phyloP scores from a whole-genome alignment of 805 yeast genomes.

The Lachancea kluyveri region DNA sequence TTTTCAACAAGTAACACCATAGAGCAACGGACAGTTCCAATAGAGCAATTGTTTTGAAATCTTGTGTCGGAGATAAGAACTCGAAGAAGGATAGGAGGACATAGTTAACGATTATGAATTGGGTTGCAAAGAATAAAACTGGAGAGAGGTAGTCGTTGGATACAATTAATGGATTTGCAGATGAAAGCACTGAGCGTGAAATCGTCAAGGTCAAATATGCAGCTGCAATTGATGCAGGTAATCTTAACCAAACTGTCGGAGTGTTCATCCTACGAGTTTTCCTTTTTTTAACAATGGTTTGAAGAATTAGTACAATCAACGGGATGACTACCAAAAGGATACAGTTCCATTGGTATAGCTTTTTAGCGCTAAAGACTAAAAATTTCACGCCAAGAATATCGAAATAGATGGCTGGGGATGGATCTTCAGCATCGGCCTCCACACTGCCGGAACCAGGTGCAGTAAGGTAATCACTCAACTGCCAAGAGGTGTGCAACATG shows the following conservation, averaged over 20 bases:
- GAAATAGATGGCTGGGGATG: conserved; percentile 51
- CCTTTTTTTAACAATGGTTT: conserved; percentile 42
- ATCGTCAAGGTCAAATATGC: conserved; percentile 36
- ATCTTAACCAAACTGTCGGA: conserved; percentile 39
- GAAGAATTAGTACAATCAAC: conserved; percentile 39
- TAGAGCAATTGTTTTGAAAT: conserved; percentile 52
- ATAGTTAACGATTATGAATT: conserved; percentile 51
- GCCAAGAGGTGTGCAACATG: conserved; percentile 70
- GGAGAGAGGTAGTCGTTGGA: conserved; percentile 47
- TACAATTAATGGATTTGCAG: conserved; percentile 43
- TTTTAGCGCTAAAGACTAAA: conserved; percentile 44
- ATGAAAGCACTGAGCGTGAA: conserved; percentile 36
- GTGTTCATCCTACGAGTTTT: conserved; percentile 43
- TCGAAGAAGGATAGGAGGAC: conserved; percentile 39
- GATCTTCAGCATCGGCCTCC: conserved; percentile 24
- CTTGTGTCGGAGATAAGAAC: conserved; percentile 41
- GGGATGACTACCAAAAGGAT: conserved; percentile 51
- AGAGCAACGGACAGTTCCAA: conserved; percentile 47
- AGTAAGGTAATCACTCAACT: conserved; percentile 45
- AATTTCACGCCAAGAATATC: conserved; percentile 58
- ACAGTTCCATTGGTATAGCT: conserved; percentile 47
- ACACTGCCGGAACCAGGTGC: conserved; percentile 28
- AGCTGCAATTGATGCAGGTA: conserved; percentile 50
- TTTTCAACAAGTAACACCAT: conserved; percentile 51
- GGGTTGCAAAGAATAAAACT: conserved; percentile 40